Percentiles rank a stretch among this genome's conserved stretches.
Evolutionary conservation across 2,329 filamentous ascomycete species (phyloP).

Genomic region (Fusarium sp.): DNA sequence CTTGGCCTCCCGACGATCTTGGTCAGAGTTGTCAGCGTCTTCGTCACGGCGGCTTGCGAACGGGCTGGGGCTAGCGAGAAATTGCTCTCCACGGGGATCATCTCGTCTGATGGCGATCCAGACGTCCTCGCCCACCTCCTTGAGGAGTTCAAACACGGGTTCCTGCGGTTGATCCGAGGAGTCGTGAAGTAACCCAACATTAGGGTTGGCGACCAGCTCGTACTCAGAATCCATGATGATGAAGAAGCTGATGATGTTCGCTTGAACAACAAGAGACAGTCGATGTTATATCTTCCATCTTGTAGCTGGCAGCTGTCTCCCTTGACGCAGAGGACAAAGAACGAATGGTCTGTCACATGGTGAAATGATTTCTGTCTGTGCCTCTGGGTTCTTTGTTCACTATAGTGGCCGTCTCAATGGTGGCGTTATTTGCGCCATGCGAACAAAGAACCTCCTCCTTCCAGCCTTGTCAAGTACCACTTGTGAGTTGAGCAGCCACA

Average conservation of each 20-base stretch:
- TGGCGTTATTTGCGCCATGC: conserved; percentile 11
- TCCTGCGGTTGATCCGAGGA: conserved; percentile 2
- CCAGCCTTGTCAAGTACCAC: background rate
- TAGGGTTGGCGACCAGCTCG: background rate
- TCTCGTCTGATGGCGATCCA: conserved; percentile 52
- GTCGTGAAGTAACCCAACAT: background rate
- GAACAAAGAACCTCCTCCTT: conserved; percentile 18
- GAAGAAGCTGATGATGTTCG: conserved; percentile 1
- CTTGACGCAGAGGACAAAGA: conserved; percentile 41
- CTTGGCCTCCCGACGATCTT: conserved; percentile 38
- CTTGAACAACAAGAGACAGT: conserved; percentile 5
- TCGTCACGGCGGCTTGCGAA: conserved; percentile 21
- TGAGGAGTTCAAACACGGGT: conserved; percentile 51
- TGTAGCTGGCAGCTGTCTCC: background rate
- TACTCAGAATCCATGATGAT: conserved; percentile 20
- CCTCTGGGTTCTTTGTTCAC: conserved; percentile 37
- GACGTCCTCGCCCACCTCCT: conserved; percentile 47
- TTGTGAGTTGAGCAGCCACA: background rate
- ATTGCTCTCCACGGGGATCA: conserved; percentile 52
- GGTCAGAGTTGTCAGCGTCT: background rate
- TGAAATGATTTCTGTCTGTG: conserved; percentile 9
- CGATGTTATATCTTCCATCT: conserved; percentile 4
- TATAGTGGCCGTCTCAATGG: background rate
- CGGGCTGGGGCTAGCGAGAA: conserved; percentile 50
- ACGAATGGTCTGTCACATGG: conserved; percentile 6